Evolutionary conservation across 139 green algal species (phyloP).

Genomic region (Tetradesmus lagerheimii): DNA sequence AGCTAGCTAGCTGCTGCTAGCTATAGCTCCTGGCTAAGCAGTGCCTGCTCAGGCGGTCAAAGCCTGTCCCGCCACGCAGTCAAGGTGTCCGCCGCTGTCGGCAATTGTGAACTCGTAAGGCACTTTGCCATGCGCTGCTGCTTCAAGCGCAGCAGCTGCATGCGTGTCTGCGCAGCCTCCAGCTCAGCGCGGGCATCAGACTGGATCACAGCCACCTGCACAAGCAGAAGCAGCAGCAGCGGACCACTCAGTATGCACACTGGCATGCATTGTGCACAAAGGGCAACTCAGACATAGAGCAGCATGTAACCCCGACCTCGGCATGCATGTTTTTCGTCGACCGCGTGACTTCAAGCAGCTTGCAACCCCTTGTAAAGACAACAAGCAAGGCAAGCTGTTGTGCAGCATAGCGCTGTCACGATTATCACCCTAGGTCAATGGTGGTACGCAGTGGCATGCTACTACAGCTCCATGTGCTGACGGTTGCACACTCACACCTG

Average conservation of each 20-base stretch:
- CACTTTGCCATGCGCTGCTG: slow-evolving; percentile 15
- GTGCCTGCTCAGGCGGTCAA: background rate
- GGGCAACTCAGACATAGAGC: background rate
- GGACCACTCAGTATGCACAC: background rate
- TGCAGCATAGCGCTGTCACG: too few relatives aligned
- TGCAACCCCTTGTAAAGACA: too few relatives aligned
- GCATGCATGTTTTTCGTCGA: too few relatives aligned
- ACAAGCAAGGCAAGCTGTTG: too few relatives aligned
- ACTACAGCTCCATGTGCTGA: too few relatives aligned
- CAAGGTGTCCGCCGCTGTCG: background rate
- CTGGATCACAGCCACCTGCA: slow-evolving; percentile 19
- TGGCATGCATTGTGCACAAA: background rate
- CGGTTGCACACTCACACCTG: slow-evolving; percentile 24
- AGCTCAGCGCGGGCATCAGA: slow-evolving; percentile 34
- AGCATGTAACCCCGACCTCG: background rate
- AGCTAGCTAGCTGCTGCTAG: too few relatives aligned
- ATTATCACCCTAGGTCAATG: too few relatives aligned
- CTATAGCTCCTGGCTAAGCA: too few relatives aligned
- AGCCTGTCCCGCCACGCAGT: background rate
- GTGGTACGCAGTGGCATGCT: background rate
- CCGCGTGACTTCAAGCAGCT: too few relatives aligned
- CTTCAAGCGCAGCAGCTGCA: slow-evolving; percentile 37
- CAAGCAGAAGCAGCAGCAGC: background rate
- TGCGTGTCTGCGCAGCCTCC: slow-evolving; percentile 17
- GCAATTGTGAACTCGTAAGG: background rate